These are phyloP conservation scores for Flaveria trinervia DNA, from an alignment of 129 eudicot genomes.

Conservation along the genomic window DNA sequence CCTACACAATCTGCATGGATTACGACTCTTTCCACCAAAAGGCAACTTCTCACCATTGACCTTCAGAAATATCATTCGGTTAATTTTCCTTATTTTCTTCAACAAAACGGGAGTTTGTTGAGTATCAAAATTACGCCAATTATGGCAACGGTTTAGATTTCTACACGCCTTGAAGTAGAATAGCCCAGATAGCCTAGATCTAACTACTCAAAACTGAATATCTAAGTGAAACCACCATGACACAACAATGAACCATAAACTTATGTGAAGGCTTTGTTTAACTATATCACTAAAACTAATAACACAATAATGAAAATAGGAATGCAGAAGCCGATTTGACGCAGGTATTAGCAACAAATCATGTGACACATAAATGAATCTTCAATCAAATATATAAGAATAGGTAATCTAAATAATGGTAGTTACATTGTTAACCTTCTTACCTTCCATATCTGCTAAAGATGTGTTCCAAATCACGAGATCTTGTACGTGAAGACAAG, in stretches of 20 bases:
- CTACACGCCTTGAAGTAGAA: constrained; percentile 24
- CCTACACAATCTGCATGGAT: constrained; percentile 59
- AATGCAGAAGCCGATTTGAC: neutral
- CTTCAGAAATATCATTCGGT: constrained; percentile 83
- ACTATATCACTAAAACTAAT: constrained; percentile 14
- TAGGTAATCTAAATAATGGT: neutral
- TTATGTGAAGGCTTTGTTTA: neutral
- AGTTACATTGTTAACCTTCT: constrained; percentile 17
- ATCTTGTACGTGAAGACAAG: constrained; percentile 73
- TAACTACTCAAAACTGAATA: constrained; percentile 12
- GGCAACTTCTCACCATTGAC: constrained; percentile 95
- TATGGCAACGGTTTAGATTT: constrained; percentile 14
- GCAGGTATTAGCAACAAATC: constrained; percentile 2
- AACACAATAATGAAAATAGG: neutral
- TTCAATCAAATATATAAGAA: neutral
- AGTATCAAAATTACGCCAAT: constrained; percentile 21
- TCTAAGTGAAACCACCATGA: constrained; percentile 16
- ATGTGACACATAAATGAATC: neutral
- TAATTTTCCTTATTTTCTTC: constrained; percentile 44
- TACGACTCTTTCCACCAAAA: constrained; percentile 71
- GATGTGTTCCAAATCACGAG: constrained; percentile 76
- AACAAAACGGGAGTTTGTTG: neutral
- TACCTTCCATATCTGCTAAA: constrained; percentile 94
- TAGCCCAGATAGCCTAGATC: neutral
- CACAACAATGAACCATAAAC: constrained; percentile 2